phyloP scores from a whole-genome alignment of 495 filamentous ascomycete species.

The Viridothelium virens region DNA sequence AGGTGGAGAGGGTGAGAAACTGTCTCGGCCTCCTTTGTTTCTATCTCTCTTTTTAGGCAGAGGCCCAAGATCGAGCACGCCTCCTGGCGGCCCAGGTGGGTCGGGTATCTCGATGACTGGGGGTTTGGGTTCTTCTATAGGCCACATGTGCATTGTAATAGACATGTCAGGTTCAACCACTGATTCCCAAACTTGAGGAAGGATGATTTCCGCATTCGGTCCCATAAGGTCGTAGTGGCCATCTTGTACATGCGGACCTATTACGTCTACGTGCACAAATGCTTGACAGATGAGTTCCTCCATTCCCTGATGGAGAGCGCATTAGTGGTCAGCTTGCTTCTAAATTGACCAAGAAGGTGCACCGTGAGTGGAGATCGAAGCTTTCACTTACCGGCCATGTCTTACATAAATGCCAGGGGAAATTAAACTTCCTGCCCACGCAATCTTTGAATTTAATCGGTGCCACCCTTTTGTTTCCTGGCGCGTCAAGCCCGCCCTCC shows the following conservation, averaged over 20 bases:
- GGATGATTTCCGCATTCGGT: conserved; percentile 78
- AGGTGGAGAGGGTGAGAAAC: no score
- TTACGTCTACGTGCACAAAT: conserved; percentile 73
- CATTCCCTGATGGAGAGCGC: conserved; percentile 54
- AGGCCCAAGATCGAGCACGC: no score
- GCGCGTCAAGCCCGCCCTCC: conserved; percentile 43
- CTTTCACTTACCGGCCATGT: conserved; percentile 58
- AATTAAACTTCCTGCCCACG: conserved; percentile 76
- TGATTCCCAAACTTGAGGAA: conserved; percentile 79
- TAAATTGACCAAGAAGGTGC: neutral
- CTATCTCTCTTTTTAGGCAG: no score
- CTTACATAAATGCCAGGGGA: conserved; percentile 70
- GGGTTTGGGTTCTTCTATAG: conserved; percentile 52
- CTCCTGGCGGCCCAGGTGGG: no score
- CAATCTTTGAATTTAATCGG: conserved; percentile 80
- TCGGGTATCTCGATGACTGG: no score
- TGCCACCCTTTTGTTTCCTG: conserved; percentile 36
- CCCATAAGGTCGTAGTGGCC: conserved; percentile 81
- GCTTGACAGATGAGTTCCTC: conserved; percentile 80
- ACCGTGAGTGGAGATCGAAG: neutral
- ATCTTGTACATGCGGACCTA: conserved; percentile 72
- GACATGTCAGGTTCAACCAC: conserved; percentile 79
- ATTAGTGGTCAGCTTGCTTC: conserved; percentile 10
- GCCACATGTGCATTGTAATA: conserved; percentile 97
- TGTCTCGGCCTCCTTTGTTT: no score